A percentile compares a stretch with the other conserved stretches of the same genome.
Conservation (phyloP, 164 flowering plant species). For the Stephania yunnanensis region DNA sequence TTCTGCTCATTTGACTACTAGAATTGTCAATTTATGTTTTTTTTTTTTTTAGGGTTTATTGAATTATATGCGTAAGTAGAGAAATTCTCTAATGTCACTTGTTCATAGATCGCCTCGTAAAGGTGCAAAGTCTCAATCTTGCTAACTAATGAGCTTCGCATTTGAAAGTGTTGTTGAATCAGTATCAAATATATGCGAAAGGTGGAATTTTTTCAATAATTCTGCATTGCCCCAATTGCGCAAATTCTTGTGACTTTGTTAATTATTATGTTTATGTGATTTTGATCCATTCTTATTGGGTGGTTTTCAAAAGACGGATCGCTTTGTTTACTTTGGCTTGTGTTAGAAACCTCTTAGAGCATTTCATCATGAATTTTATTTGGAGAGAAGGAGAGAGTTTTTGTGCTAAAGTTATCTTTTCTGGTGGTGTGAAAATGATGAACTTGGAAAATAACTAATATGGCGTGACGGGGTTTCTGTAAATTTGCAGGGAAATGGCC, state of each 20-base stretch:
- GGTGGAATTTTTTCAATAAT: neutral
- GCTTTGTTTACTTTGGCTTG: neutral
- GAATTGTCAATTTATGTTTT: too few species aligned
- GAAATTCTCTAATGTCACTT: neutral
- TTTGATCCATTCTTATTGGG: neutral
- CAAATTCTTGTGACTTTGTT: neutral
- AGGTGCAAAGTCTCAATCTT: neutral
- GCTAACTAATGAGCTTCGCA: neutral
- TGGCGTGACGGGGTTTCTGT: neutral
- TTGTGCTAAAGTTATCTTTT: neutral
- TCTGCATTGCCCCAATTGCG: neutral
- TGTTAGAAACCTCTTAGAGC: neutral
- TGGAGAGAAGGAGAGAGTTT: neutral
- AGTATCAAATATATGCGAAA: neutral
- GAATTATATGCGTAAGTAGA: neutral
- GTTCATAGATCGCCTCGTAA: neutral
- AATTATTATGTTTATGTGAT: too few species aligned
- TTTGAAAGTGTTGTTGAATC: neutral
- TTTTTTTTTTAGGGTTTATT: too few species aligned
- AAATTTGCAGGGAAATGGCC: slow-evolving; percentile 51
- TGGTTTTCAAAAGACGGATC: neutral
- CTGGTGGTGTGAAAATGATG: neutral
- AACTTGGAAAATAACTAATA: neutral
- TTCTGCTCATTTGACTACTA: neutral
- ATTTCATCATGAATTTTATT: neutral